Evolutionary conservation across 2,329 filamentous ascomycete species (phyloP).

Genomic region (Pseudogymnoascus sp.): DNA sequence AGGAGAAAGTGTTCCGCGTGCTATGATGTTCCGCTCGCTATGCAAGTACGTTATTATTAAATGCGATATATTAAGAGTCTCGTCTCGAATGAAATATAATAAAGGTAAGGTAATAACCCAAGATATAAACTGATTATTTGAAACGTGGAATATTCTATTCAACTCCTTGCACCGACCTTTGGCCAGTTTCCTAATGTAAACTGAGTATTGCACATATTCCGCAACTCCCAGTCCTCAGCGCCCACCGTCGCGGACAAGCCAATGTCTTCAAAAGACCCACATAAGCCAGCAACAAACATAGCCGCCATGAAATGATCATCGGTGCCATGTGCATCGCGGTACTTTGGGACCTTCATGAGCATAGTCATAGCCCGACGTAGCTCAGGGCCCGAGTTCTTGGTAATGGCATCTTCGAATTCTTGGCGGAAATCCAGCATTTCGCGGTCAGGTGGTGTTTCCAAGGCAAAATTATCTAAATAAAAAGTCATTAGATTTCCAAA

Average conservation of each 20-base stretch:
- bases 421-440: conserved; percentile 59
- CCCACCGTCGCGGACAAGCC: conserved; percentile 34
- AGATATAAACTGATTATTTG: background rate
- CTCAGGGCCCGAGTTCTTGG: conserved; percentile 43
- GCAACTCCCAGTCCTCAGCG: conserved; percentile 59
- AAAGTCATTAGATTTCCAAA: background rate
- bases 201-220: conserved; percentile 55
- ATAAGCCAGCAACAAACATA: conserved; percentile 52
- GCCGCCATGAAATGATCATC: conserved; percentile 63
- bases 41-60: too few relatives aligned
- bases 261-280: conserved; percentile 40
- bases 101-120: background rate
- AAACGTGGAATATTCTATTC: background rate
- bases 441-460: conserved; percentile 46
- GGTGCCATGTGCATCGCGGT: conserved; percentile 57
- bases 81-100: background rate
- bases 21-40: too few relatives aligned
- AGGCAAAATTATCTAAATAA: conserved; percentile 48
- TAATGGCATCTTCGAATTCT: conserved; percentile 51
- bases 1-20: too few relatives aligned
- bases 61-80: background rate
- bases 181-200: conserved; percentile 42
- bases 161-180: background rate
- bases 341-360: conserved; percentile 60
- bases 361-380: conserved; percentile 47